Base-by-base conservation (phyloP, 345 rosid species). In the Theobroma cacao region DNA sequence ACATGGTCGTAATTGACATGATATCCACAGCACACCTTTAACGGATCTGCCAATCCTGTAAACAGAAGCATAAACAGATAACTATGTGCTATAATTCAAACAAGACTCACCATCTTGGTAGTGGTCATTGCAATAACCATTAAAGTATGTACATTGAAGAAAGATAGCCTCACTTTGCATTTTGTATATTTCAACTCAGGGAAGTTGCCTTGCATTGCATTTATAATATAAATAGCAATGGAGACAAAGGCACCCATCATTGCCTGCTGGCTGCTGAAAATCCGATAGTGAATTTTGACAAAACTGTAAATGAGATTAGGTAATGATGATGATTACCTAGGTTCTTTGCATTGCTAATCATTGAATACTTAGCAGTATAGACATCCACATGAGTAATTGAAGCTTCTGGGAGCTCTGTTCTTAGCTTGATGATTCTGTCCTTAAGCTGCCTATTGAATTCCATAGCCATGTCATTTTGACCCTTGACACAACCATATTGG, bases 381-480 rank as follows among this genome's bases (percentile, higher is more conserved):
- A 89, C 91, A 81, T 93, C 98, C 48, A 95, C 94, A 28, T 88
- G 88, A 7, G 94, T 90, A 63, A 95, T 89, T 41, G 93, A 95
- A 73, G 97, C 96, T 77, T 84, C 82, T 0, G 86, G 90, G 61
- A 93, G 94, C 84, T 93, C 93, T 77, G 82, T 82, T 72, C 97
- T 86, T 61, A 92, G 80, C 64, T 80, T 89, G 76, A 78, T 71
- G 4, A 93, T 78, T 82, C 87, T 87, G 26, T 91, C 93, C 80
- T 93, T 91, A 68, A 93, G 91, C 80, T 88, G 82, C 74, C 77
- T 81, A 69, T 95, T 95, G 85, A 95, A 93, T 87, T 92, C 93
- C n/a, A 87, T 65, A 3, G 98, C 93, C 91, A 93, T 93, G 52
- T 87, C 89, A 77, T 95, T 93, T 74, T 93, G 97, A 52, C 82